phyloP scores from a whole-genome alignment of 495 filamentous ascomycete species.

The Stereocaulon alpinum region DNA sequence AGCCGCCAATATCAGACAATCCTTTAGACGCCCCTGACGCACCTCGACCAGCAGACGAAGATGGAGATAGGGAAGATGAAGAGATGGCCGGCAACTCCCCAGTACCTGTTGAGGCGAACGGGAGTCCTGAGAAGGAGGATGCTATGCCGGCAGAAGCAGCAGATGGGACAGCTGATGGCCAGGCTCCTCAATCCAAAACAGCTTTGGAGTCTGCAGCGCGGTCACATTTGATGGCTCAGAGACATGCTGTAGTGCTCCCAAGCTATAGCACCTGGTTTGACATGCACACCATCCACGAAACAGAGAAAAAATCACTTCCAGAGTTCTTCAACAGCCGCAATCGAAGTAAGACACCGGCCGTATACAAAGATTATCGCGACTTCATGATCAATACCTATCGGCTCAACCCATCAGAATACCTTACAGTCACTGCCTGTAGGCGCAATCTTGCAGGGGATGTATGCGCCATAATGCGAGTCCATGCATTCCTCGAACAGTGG shows the following conservation, averaged over 20 bases:
- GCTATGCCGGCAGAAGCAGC: slow-evolving; percentile 29
- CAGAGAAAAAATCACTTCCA: slow-evolving; percentile 84
- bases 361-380: slow-evolving; percentile 97
- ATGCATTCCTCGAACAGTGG: slow-evolving; percentile 98
- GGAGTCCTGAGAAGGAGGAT: slow-evolving; percentile 36
- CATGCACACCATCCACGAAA: slow-evolving; percentile 79
- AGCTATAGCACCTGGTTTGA: slow-evolving; percentile 98
- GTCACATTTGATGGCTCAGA: slow-evolving; percentile 77
- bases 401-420: slow-evolving; percentile 86
- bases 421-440: slow-evolving; percentile 95
- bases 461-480: slow-evolving; percentile 96
- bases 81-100: slow-evolving; percentile 71
- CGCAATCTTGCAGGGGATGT: slow-evolving; percentile 95
- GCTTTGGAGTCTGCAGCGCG: slow-evolving; percentile 74
- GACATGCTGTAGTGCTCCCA: slow-evolving; percentile 82
- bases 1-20: slow-evolving; percentile 59
- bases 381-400: slow-evolving; percentile 99
- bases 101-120: slow-evolving; percentile 48
- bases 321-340: slow-evolving; percentile 98
- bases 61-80: slow-evolving; percentile 61
- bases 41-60: slow-evolving; percentile 55
- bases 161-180: slow-evolving; percentile 38
- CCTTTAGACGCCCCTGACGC: slow-evolving; percentile 76
- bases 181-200: slow-evolving; percentile 57
- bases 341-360: slow-evolving; percentile 92